These are phyloP conservation scores for Aplosporella prunicola DNA, from an alignment of 2,329 filamentous ascomycete genomes.

Conservation along the genomic window DNA sequence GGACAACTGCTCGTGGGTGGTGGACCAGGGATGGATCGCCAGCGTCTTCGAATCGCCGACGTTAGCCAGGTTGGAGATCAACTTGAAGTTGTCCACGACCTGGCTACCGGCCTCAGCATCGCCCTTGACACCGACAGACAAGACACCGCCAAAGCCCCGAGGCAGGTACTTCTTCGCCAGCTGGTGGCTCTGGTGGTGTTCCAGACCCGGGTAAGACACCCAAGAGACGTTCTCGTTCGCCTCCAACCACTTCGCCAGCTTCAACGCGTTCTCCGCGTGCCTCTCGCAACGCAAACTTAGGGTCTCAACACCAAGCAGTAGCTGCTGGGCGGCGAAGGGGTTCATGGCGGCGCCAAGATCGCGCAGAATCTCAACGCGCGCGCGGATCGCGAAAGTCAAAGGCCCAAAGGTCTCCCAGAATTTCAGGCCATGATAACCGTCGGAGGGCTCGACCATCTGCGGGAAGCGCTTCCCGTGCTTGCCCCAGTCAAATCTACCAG, in stretches of 20 bases:
- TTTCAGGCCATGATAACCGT: slow-evolving; percentile 85
- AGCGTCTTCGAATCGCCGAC: slow-evolving; percentile 93
- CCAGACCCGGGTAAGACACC: slow-evolving; percentile 88
- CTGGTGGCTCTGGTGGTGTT: slow-evolving; percentile 70
- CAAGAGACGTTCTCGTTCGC: slow-evolving; percentile 75
- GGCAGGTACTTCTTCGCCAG: slow-evolving; percentile 79
- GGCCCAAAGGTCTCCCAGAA: slow-evolving; percentile 89
- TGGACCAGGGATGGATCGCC: slow-evolving; percentile 91
- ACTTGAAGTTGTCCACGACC: slow-evolving; percentile 87
- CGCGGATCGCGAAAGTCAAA: slow-evolving; percentile 72
- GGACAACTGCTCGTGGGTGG: slow-evolving; percentile 84
- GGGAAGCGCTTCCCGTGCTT: slow-evolving; percentile 77
- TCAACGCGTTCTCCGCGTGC: slow-evolving; percentile 74
- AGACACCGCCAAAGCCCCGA: slow-evolving; percentile 77
- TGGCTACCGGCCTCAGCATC: slow-evolving; percentile 73
- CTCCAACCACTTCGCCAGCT: slow-evolving; percentile 74
- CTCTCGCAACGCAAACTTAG: slow-evolving; percentile 77
- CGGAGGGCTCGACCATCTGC: slow-evolving; percentile 79
- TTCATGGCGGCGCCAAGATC: slow-evolving; percentile 77
- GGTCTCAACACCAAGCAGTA: slow-evolving; percentile 83
- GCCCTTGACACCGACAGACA: slow-evolving; percentile 90
- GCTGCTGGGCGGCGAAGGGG: slow-evolving; percentile 87
- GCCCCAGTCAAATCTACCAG: slow-evolving; percentile 91
- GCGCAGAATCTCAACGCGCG: slow-evolving; percentile 80
- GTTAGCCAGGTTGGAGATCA: slow-evolving; percentile 93